phyloP scores from a whole-genome alignment of 169 alveolate species.

The Cystoisospora suis region DNA sequence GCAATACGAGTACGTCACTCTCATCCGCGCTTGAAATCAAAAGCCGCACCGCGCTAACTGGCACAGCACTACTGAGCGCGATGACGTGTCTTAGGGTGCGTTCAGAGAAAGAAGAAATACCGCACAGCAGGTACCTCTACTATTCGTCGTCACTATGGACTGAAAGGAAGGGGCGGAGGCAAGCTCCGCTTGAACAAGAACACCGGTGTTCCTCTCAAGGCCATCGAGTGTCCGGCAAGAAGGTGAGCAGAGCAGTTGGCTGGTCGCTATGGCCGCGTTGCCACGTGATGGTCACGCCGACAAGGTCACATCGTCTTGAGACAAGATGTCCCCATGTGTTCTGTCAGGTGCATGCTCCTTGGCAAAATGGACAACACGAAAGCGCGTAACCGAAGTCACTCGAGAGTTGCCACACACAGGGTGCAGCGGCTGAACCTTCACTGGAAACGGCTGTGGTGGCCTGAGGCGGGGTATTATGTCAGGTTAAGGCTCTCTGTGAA shows the following conservation, averaged over 20 bases:
- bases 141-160: conserved; percentile 74
- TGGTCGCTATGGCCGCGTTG: background rate
- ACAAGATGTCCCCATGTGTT: background rate
- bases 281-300: background rate
- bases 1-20: background rate
- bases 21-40: background rate
- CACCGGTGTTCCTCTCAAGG: conserved; percentile 78
- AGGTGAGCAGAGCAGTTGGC: conserved; percentile 67
- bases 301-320: too few relatives aligned
- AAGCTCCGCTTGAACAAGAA: conserved; percentile 73
- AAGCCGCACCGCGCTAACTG: background rate
- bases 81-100: background rate
- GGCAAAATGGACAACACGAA: conserved; percentile 88
- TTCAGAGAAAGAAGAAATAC: conserved; percentile 69
- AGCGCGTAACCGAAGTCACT: conserved; percentile 80
- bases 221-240: conserved; percentile 76
- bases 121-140: conserved; percentile 77
- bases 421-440: conserved; percentile 79
- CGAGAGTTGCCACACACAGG: conserved; percentile 77
- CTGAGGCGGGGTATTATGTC: conserved; percentile 75
- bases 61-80: background rate
- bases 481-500: conserved; percentile 78
- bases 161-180: conserved; percentile 81
- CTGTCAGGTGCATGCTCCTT: conserved; percentile 80
- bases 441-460: conserved; percentile 83